phyloP scores from a whole-genome alignment of 2,329 filamentous ascomycete species.

The Penicillium sp. region DNA sequence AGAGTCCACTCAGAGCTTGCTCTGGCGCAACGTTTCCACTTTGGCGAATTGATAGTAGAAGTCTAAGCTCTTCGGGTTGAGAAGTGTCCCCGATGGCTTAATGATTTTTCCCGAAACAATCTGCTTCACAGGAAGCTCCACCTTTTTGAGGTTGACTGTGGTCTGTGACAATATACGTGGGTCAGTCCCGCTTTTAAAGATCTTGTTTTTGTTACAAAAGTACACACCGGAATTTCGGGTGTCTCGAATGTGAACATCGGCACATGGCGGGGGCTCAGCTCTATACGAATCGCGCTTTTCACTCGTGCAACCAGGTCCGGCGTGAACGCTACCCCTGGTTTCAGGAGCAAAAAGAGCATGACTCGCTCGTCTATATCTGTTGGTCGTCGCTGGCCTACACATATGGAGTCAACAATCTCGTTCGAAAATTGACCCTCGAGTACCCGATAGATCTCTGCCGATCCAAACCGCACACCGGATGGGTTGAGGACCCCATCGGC shows the following conservation, averaged over 20 bases:
- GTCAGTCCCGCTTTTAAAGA: constrained; percentile 50
- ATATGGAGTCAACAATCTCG: constrained; percentile 67
- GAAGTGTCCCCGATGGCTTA: constrained; percentile 71
- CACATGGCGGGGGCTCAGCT: constrained; percentile 72
- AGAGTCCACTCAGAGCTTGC: constrained; percentile 17
- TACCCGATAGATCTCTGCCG: constrained; percentile 75
- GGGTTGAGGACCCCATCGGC: constrained; percentile 78
- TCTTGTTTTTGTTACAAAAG: constrained; percentile 48
- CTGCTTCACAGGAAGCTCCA: constrained; percentile 79
- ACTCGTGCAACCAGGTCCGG: constrained; percentile 52
- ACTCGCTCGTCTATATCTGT: constrained; percentile 58
- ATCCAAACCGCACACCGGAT: constrained; percentile 74
- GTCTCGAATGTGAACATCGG: constrained; percentile 77
- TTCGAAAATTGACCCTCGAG: constrained; percentile 50
- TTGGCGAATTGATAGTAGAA: constrained; percentile 78
- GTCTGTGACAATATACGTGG: constrained; percentile 54
- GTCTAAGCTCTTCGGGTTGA: constrained; percentile 72
- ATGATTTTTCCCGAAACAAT: constrained; percentile 73
- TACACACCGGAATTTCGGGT: constrained; percentile 65
- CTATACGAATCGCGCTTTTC: constrained; percentile 63
- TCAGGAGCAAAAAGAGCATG: constrained; percentile 61
- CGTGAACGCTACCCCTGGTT: constrained; percentile 30
- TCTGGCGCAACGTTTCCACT: constrained; percentile 56
- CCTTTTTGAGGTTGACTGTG: constrained; percentile 81
- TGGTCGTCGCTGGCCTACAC: constrained; percentile 71